Conservation (phyloP, 106 monocot species). For the Platanthera guangdongensis region DNA sequence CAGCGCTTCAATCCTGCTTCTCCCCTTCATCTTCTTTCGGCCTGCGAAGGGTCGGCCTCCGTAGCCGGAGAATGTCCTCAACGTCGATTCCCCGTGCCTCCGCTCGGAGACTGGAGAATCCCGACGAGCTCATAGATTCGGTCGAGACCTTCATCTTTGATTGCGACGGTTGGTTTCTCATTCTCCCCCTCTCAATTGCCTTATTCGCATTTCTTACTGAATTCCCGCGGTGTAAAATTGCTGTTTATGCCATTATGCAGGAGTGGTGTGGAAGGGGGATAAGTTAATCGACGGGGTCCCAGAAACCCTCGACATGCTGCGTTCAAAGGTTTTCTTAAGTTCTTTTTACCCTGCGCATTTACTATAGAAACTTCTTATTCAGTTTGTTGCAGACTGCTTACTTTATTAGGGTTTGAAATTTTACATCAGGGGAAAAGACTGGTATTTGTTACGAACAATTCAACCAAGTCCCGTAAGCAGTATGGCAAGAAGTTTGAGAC, state of each 20-base stretch:
- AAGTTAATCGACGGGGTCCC: conserved; percentile 84
- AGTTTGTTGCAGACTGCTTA: background rate
- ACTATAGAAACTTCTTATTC: too few relatives aligned
- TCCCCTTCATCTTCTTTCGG: background rate
- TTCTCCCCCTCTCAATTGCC: background rate
- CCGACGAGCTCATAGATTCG: conserved; percentile 73
- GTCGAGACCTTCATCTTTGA: conserved; percentile 97
- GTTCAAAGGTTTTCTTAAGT: conserved; percentile 43
- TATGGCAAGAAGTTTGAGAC: conserved; percentile 96
- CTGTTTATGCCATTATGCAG: conserved; percentile 20
- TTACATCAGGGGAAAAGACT: conserved; percentile 67
- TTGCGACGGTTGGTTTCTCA: conserved; percentile 55
- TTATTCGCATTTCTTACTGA: background rate
- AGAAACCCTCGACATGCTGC: conserved; percentile 78
- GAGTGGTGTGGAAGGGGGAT: conserved; percentile 98
- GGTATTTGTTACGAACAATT: conserved; percentile 97
- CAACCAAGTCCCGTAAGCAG: conserved; percentile 92
- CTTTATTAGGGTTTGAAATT: background rate
- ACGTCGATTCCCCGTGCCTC: conserved; percentile 12
- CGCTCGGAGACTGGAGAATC: conserved; percentile 46
- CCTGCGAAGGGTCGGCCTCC: background rate
- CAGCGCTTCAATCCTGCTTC: background rate
- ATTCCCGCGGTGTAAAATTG: background rate
- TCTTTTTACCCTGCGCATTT: background rate
- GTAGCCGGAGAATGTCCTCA: background rate